These are phyloP conservation scores for Cyclospora cayetanensis DNA, from an alignment of 169 alveolate genomes.

Conservation along the genomic window DNA sequence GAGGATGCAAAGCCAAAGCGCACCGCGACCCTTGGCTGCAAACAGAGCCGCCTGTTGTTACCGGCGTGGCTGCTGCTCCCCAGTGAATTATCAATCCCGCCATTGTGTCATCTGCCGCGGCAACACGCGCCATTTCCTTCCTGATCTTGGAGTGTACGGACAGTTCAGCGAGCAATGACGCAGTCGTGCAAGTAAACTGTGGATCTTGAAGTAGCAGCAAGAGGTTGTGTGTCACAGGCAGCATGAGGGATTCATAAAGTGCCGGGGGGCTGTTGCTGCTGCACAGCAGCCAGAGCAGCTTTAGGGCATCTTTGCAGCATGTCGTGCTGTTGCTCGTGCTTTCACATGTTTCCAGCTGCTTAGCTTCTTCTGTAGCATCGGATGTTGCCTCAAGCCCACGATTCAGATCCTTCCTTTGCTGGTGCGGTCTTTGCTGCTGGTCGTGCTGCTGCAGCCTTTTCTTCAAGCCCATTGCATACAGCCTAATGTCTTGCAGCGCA, in stretches of 20 bases:
- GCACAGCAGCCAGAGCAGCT: constrained; percentile 1
- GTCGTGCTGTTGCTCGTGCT: background rate
- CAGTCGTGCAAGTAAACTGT: background rate
- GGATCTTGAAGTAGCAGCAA: constrained; percentile 1
- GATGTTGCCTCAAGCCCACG: background rate
- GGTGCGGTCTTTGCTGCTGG: background rate
- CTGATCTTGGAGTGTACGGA: background rate
- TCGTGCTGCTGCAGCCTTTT: background rate
- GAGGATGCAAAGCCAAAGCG: background rate
- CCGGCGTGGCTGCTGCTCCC: constrained; percentile 1
- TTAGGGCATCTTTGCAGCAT: background rate
- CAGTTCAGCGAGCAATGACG: background rate
- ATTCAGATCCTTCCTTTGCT: background rate
- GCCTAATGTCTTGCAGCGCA: background rate
- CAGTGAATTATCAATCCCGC: background rate
- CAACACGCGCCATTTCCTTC: background rate
- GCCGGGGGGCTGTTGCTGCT: constrained; percentile 8
- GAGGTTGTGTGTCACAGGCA: background rate
- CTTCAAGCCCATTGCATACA: background rate
- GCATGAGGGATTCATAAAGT: background rate
- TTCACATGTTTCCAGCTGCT: background rate
- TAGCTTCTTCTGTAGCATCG: background rate
- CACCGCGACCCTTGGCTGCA: background rate
- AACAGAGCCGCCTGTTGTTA: background rate
- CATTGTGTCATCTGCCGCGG: background rate